phyloP scores from a whole-genome alignment of 2,329 filamentous ascomycete genomes.

The Falciphora oryzae region DNA sequence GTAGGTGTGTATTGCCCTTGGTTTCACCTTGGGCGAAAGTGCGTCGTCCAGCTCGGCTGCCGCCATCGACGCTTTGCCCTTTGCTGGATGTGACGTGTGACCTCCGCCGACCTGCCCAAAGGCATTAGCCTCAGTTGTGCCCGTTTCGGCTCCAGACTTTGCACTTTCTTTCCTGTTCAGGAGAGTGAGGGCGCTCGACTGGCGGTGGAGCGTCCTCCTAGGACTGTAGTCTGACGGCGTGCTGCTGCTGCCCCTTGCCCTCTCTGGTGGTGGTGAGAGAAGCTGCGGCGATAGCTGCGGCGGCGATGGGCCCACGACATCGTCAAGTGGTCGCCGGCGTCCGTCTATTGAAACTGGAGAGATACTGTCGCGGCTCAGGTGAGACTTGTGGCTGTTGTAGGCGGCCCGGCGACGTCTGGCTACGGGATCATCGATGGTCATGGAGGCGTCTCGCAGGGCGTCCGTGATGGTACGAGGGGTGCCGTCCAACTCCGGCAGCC shows the following conservation, averaged over 20 bases:
- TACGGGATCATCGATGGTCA: slow-evolving; percentile 69
- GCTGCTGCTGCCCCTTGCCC: slow-evolving; percentile 25
- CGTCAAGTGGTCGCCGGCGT: slow-evolving; percentile 25
- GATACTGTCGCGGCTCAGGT: slow-evolving; percentile 31
- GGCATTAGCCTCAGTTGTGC: slow-evolving; percentile 53
- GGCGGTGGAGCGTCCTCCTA: slow-evolving; percentile 45
- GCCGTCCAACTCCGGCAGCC: slow-evolving; percentile 24
- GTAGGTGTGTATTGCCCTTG: slow-evolving; percentile 66
- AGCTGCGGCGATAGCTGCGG: slow-evolving; percentile 21
- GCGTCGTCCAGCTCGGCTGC: slow-evolving; percentile 35
- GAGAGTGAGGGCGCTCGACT: slow-evolving; percentile 54
- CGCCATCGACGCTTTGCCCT: slow-evolving; percentile 18
- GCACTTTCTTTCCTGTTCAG: slow-evolving; percentile 53
- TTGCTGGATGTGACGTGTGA: slow-evolving; percentile 25
- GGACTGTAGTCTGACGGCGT: slow-evolving; percentile 26
- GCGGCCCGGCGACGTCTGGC: slow-evolving; percentile 47
- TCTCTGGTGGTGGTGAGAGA: slow-evolving; percentile 14
- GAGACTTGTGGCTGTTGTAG: slow-evolving; percentile 43
- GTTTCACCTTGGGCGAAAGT: slow-evolving; percentile 18
- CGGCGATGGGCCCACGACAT: slow-evolving; percentile 20
- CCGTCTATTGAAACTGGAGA: slow-evolving; percentile 33
- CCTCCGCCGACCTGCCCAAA: slow-evolving; percentile 53
- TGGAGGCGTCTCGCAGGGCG: slow-evolving; percentile 85
- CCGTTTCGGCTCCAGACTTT: slow-evolving; percentile 53
- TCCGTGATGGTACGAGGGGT: slow-evolving; percentile 72